Base-by-base conservation (phyloP, 805 yeast genomes). In the Saccharomycopsis sp. region DNA sequence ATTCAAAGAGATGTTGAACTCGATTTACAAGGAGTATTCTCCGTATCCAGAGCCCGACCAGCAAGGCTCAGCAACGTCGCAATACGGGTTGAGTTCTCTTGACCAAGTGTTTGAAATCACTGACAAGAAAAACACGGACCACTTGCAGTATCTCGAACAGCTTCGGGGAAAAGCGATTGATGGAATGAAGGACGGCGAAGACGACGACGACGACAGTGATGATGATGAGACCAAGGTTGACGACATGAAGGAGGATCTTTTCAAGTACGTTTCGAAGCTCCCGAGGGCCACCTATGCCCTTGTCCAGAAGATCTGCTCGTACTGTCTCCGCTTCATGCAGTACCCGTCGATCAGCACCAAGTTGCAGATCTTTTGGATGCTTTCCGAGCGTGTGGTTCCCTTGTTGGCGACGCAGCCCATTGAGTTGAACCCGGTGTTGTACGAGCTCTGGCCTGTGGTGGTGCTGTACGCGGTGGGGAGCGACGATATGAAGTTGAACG, bases 301-400 rank as follows among this genome's bases (percentile, higher is more conserved):
- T 2, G 59, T 83, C 1, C 72, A 76, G 33, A 73, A 73, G 41
- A 75, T 89, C 3, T 64, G 76, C 39, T 69, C 65, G 4, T 84
- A 86, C 54, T 80, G 89, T 5, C 81, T 83, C 40, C 63, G 84
- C 43, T 65, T 74, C 21, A 59, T 85, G 27, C 75, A 84, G 2
- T 92, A 83, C 51, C 71, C 73, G 1, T 79, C 94, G 0, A 57
- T 68, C 2, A 59, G 67, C 2, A 57, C 89, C 22, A 69, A 73
- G 32, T 54, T 70, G 3, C 78, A 75, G 45, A 68, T 86, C 4
- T 55, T 88, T 40, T 63, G 59, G 23, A 66, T 83, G 1, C 54
- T 71, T 15, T 50, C 57, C 4, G n/a, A n/a, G n/a, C n/a, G n/a
- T n/a, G n/a, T n/a, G n/a, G n/a, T n/a, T n/a, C n/a, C n/a, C n/a